These are phyloP conservation scores for Lentinula detonsa DNA, from an alignment of 768 basidiomycete genomes.

Conservation along the genomic window DNA sequence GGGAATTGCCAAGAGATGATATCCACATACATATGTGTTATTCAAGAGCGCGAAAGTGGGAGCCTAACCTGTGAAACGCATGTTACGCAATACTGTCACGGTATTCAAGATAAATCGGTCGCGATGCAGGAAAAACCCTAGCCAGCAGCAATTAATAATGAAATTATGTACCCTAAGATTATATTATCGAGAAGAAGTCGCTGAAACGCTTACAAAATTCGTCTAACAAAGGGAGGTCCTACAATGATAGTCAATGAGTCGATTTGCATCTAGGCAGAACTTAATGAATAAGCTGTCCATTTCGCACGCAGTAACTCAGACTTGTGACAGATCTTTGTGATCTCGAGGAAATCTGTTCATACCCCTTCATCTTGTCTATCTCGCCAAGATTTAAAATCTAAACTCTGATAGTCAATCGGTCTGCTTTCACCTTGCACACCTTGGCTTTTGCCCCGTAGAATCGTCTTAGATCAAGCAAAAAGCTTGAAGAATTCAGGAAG, in stretches of 20 bases:
- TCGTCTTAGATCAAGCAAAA: neutral
- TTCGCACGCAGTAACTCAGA: too few species aligned
- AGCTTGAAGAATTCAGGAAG: neutral
- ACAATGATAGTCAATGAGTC: neutral
- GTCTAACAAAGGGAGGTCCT: neutral
- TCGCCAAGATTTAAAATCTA: too few species aligned
- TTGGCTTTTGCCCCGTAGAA: neutral
- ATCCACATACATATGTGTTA: conserved; percentile 31
- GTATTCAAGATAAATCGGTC: conserved; percentile 28
- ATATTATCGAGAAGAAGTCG: neutral
- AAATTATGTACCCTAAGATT: conserved; percentile 5
- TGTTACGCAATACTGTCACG: conserved; percentile 4
- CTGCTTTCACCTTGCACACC: too few species aligned
- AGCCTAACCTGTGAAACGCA: too few species aligned
- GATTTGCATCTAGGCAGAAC: neutral
- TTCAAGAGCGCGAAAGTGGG: conserved; percentile 23
- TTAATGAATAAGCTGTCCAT: too few species aligned
- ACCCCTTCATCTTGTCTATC: too few species aligned
- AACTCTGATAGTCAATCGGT: too few species aligned
- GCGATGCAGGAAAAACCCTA: conserved; percentile 22
- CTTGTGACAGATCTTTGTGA: too few species aligned
- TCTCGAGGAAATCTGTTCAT: too few species aligned
- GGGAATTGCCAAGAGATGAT: conserved; percentile 14
- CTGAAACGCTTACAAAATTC: neutral
- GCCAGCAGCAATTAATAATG: conserved; percentile 7